Evolutionary conservation across 140 eudicot genomes (phyloP), one percentile per base, ranked within the genome.

Genomic region (Bidens hawaiensis): DNA sequence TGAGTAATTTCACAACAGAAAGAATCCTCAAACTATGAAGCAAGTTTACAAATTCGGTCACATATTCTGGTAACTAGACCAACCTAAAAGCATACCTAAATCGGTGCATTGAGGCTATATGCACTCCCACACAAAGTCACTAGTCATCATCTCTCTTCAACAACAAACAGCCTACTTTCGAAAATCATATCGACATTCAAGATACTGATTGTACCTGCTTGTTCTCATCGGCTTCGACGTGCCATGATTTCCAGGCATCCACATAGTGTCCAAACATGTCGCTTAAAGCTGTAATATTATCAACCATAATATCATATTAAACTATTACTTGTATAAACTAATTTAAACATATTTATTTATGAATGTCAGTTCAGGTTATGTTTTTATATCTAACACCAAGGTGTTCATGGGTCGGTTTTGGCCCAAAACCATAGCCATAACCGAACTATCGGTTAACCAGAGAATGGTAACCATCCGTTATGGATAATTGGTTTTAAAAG

Each of bases 181-280:
- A 27, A 6, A 19, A 28, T 31, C 40, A 58, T 15, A 28, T 53
- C 36, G 45, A 58, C 12, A 60, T 16, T 73, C 71, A 78, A 14
- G 75, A 64, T 18, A 60, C 71, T 16, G 58, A 18, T 8, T 69
- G 59, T 33, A 58, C 57, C 59, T 69, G 75, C 36, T 79, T 74
- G 64, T 79, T 70, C 31, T 75, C 79, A 3, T 25, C 81, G 33
- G 75, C 85, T 72, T 81, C 88, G 41, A 64, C 82, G 63, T 62
- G 51, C 88, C 94, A 85, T 53, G 74, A 70, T 46, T 70, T 81
- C 85, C 88, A 78, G 2, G 94, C 88, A n/a, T 76, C 83, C 36
- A 49, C 75, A 75, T 85, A 85, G 63, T 78, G 94, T 40, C 74
- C 74, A 38, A 85, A 79, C 57, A 85, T 65, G 5, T 81, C 80